Conservation (phyloP, 2,329 filamentous ascomycete genomes). For the Berkeleyomyces rouxiae region DNA sequence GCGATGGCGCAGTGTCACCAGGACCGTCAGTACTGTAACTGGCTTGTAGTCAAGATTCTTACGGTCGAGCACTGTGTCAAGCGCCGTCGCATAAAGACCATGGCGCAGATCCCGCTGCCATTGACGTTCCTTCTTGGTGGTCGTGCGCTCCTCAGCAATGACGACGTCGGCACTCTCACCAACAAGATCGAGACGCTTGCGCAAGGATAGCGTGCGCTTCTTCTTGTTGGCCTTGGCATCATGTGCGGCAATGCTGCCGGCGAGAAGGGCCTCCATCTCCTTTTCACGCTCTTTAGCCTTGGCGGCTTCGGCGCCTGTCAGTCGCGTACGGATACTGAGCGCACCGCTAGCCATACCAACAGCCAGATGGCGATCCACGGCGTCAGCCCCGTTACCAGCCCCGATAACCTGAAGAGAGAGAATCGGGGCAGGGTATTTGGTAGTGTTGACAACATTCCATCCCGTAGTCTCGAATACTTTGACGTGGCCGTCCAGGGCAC, state of each 20-base stretch:
- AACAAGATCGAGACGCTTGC: slow-evolving; percentile 53
- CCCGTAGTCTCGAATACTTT: slow-evolving; percentile 89
- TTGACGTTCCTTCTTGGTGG: slow-evolving; percentile 42
- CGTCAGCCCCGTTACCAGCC: slow-evolving; percentile 22
- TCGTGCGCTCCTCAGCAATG: slow-evolving; percentile 48
- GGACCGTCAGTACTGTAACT: slow-evolving; percentile 53
- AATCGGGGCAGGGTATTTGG: slow-evolving; percentile 85
- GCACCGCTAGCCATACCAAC: slow-evolving; percentile 91
- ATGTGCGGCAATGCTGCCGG: slow-evolving; percentile 61
- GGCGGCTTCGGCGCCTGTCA: slow-evolving; percentile 65
- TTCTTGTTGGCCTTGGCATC: slow-evolving; percentile 56
- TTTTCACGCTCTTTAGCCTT: slow-evolving; percentile 61
- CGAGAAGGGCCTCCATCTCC: slow-evolving; percentile 68
- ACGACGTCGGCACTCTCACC: slow-evolving; percentile 79
- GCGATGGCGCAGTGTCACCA: slow-evolving; percentile 74
- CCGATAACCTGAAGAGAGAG: slow-evolving; percentile 63
- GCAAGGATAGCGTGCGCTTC: slow-evolving; percentile 35
- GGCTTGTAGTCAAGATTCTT: slow-evolving; percentile 36
- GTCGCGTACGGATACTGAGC: slow-evolving; percentile 77
- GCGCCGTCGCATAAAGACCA: slow-evolving; percentile 57
- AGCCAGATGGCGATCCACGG: slow-evolving; percentile 79
- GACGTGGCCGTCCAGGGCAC: slow-evolving; percentile 85
- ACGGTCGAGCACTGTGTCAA: slow-evolving; percentile 59
- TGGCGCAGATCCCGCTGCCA: slow-evolving; percentile 77
- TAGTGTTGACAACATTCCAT: slow-evolving; percentile 92